phyloP scores from a whole-genome alignment of 768 basidiomycete genomes.

The Russula sp. region DNA sequence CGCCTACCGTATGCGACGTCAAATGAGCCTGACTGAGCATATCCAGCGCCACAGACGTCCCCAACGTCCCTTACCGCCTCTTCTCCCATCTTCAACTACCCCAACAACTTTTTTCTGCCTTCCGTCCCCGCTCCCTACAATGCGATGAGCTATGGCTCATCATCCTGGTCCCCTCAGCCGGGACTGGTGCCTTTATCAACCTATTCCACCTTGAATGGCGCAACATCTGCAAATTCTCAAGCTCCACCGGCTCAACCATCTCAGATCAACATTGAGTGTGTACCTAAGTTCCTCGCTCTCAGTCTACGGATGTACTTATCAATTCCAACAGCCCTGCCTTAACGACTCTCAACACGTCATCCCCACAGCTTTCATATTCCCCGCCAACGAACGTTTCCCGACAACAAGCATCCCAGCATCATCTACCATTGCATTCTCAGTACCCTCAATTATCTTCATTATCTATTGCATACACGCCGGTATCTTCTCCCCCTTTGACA shows the following conservation, averaged over 20 bases:
- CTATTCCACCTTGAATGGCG: constrained; percentile 73
- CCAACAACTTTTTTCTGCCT: constrained; percentile 35
- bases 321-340: constrained; percentile 25
- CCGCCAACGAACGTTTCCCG: constrained; percentile 31
- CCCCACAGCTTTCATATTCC: constrained; percentile 10
- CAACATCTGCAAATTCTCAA: constrained; percentile 44
- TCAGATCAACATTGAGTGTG: constrained; percentile 23
- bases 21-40: constrained; percentile 9
- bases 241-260: constrained; percentile 30
- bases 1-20: background rate
- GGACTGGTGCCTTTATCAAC: constrained; percentile 53
- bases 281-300: background rate
- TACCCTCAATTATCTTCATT: constrained; percentile 31
- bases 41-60: constrained; percentile 33
- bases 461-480: constrained; percentile 27
- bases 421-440: constrained; percentile 32
- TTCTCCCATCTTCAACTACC: constrained; percentile 31
- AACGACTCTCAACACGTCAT: constrained; percentile 24
- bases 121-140: constrained; percentile 42
- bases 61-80: constrained; percentile 32
- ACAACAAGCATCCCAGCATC: constrained; percentile 38
- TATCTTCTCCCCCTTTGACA: constrained; percentile 10
- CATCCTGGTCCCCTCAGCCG: constrained; percentile 38
- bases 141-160: constrained; percentile 46
- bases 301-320: constrained; percentile 15